Conservation (phyloP, 371 early-diverging fungal genomes). For the Apophysomyces variabilis region DNA sequence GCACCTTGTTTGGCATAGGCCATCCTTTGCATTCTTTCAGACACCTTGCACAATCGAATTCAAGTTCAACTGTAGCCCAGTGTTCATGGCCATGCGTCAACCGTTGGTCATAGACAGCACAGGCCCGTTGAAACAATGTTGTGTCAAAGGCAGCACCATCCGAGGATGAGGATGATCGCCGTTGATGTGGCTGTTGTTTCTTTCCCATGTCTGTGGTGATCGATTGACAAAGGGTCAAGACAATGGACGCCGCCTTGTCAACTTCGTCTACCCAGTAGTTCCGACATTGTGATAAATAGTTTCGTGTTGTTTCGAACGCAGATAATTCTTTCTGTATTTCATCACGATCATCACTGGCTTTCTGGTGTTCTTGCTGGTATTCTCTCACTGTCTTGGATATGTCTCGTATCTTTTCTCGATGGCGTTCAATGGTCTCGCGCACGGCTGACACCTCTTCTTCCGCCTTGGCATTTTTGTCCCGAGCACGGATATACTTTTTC, state of each 20-base stretch:
- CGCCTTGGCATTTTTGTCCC: constrained; percentile 35
- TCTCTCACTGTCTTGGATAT: constrained; percentile 18
- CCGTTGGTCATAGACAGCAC: constrained; percentile 38
- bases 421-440: constrained; percentile 31
- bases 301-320: constrained; percentile 11
- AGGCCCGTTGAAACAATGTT: constrained; percentile 34
- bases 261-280: constrained; percentile 19
- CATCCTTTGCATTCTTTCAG: constrained; percentile 23
- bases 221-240: constrained; percentile 38
- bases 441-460: constrained; percentile 44
- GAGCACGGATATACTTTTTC: constrained; percentile 40
- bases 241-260: constrained; percentile 27
- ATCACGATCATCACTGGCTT: constrained; percentile 17
- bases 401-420: constrained; percentile 22
- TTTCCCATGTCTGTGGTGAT: background rate
- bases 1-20: constrained; percentile 50
- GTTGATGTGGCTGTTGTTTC: constrained; percentile 19
- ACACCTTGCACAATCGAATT: constrained; percentile 43
- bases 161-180: too few species aligned
- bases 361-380: constrained; percentile 16
- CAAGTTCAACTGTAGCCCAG: constrained; percentile 31
- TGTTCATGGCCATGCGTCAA: constrained; percentile 30
- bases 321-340: constrained; percentile 17
- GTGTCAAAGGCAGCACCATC: constrained; percentile 19
- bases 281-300: constrained; percentile 7